phyloP scores from a whole-genome alignment of 2,329 filamentous ascomycete species.

The Xylaria sp. region DNA sequence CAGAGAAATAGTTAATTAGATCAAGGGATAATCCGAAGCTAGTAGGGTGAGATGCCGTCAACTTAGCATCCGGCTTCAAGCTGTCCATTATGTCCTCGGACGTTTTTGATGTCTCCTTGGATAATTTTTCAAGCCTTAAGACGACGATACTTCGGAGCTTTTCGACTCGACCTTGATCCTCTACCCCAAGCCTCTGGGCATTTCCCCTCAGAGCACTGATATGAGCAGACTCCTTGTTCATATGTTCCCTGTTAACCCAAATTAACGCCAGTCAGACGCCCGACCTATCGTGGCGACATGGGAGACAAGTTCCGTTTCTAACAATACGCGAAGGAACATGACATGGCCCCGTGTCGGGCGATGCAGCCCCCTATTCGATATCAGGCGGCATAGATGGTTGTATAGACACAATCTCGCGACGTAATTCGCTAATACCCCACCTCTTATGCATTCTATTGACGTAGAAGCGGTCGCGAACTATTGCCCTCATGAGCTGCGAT shows the following conservation, averaged over 20 bases:
- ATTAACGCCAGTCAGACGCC: neutral
- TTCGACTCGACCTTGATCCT: conserved; percentile 7
- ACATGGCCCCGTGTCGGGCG: no score
- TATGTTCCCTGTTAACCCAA: neutral
- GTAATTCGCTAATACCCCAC: no score
- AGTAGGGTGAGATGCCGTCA: neutral
- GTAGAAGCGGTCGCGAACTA: no score
- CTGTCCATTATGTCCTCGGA: neutral
- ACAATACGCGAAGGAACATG: no score
- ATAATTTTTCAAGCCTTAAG: conserved; percentile 8
- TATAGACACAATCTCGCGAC: no score
- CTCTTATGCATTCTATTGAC: no score
- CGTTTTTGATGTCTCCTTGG: conserved; percentile 1
- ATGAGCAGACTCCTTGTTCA: conserved; percentile 16
- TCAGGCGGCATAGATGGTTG: no score
- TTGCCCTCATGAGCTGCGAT: no score
- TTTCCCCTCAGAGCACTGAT: conserved; percentile 7
- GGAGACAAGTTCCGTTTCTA: no score
- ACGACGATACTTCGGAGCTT: conserved; percentile 2
- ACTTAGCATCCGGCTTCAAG: neutral
- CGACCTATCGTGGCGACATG: neutral
- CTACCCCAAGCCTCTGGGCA: conserved; percentile 13
- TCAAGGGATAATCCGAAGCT: conserved; percentile 3
- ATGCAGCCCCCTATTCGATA: no score
- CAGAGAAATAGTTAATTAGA: conserved; percentile 13